Conservation (phyloP, 108 stramenopile species). For the Pseudonitzschia pungens region DNA sequence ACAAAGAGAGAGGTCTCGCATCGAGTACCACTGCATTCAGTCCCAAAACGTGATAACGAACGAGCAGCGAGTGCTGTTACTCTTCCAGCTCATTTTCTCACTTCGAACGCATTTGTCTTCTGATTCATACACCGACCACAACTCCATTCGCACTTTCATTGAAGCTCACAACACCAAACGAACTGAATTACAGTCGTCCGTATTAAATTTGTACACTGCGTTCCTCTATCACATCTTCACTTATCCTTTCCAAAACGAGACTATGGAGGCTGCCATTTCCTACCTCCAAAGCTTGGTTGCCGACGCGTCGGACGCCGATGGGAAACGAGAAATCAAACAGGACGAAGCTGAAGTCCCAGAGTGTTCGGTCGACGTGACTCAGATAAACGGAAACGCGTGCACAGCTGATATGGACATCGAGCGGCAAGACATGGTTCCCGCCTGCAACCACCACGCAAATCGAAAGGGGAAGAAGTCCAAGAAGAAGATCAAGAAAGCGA, state of each 20-base stretch:
- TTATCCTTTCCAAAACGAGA: neutral
- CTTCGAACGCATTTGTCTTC: no score
- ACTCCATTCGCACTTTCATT: no score
- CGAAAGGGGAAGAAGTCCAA: neutral
- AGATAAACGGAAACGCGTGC: neutral
- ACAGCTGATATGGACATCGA: neutral
- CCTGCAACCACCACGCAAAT: neutral
- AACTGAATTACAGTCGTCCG: neutral
- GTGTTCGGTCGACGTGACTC: neutral
- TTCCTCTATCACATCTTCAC: neutral
- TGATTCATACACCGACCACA: no score
- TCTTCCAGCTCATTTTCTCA: no score
- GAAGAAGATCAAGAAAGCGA: neutral
- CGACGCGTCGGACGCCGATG: neutral
- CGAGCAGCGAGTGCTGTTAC: no score
- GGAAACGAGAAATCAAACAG: neutral
- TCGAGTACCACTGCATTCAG: no score
- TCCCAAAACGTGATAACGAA: no score
- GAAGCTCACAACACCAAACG: no score
- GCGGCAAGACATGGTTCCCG: neutral
- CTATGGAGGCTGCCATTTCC: constrained; percentile 9
- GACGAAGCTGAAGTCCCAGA: neutral
- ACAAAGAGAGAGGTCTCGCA: no score
- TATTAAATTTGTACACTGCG: neutral
- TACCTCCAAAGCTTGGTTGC: neutral